Conservation (phyloP, 768 basidiomycete species). For the Agrocybe chaxingu region DNA sequence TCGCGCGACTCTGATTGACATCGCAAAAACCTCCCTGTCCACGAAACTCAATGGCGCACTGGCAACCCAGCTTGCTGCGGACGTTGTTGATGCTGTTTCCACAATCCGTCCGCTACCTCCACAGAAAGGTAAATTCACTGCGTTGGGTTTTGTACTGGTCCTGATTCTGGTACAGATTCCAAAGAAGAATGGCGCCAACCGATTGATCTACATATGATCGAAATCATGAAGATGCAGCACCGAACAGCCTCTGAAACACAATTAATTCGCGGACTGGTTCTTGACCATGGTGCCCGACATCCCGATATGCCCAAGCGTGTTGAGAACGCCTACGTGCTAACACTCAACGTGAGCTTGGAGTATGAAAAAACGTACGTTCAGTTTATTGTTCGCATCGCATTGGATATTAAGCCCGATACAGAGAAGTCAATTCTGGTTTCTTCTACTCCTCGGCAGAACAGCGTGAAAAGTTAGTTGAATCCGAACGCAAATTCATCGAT, state of each 20-base stretch:
- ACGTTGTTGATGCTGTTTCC: conserved; percentile 93
- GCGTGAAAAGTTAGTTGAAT: conserved; percentile 97
- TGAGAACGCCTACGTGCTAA: conserved; percentile 93
- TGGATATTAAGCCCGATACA: conserved; percentile 29
- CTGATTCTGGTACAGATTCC: conserved; percentile 38
- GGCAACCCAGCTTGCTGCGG: conserved; percentile 84
- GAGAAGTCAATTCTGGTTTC: conserved; percentile 99
- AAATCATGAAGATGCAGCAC: conserved; percentile 99
- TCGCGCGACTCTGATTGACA: conserved; percentile 87
- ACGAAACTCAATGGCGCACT: conserved; percentile 85
- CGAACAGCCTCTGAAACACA: conserved; percentile 97
- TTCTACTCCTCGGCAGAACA: conserved; percentile 99
- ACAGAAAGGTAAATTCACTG: conserved; percentile 44
- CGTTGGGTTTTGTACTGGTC: neutral
- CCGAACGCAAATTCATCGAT: conserved; percentile 92
- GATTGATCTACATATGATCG: conserved; percentile 98
- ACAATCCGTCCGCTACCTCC: conserved; percentile 76
- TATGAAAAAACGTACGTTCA: conserved; percentile 95
- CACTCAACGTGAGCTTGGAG: conserved; percentile 94
- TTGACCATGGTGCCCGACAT: conserved; percentile 96
- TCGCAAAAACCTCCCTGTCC: conserved; percentile 92
- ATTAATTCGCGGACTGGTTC: conserved; percentile 89
- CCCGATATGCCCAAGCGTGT: conserved; percentile 99
- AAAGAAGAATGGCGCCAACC: conserved; percentile 77
- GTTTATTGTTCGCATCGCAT: conserved; percentile 9